Evolutionary conservation across 202 grass and related monocot species (phyloP).

Genomic region (Schoenoplectus tabernaemontani): DNA sequence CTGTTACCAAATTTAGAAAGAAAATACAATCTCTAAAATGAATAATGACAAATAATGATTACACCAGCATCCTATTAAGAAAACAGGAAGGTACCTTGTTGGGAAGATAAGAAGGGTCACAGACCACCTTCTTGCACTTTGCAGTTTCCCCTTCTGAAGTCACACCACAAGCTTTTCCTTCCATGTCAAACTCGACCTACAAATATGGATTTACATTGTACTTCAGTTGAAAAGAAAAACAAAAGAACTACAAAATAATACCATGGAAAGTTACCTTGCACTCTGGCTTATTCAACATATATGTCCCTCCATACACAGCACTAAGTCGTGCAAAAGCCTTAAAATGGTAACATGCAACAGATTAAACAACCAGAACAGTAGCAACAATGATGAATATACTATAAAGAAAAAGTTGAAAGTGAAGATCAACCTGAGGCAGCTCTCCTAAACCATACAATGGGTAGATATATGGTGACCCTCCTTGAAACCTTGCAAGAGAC

Average conservation of each 20-base stretch:
- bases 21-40: not conserved
- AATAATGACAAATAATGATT: not conserved
- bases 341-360: conserved; percentile 10
- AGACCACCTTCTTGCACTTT: conserved; percentile 85
- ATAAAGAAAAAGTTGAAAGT: conserved; percentile 2
- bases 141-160: conserved; percentile 84
- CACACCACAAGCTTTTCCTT: conserved; percentile 82
- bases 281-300: conserved; percentile 91
- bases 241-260: not conserved
- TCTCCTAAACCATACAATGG: conserved; percentile 88
- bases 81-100: conserved; percentile 46
- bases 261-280: conserved; percentile 58
- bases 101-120: conserved; percentile 82
- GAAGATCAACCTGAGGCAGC: conserved; percentile 65
- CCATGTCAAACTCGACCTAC: conserved; percentile 74
- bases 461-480: conserved; percentile 93
- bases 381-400: not conserved
- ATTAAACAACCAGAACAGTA: not conserved
- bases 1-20: conserved; percentile 28
- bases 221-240: conserved; percentile 16
- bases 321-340: conserved; percentile 87
- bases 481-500: conserved; percentile 84
- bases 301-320: conserved; percentile 92
- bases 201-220: conserved; percentile 11
- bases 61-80: not conserved